Evolutionary conservation across 2,329 filamentous ascomycete genomes (phyloP).

Genomic region (Cordyceps cicadae): DNA sequence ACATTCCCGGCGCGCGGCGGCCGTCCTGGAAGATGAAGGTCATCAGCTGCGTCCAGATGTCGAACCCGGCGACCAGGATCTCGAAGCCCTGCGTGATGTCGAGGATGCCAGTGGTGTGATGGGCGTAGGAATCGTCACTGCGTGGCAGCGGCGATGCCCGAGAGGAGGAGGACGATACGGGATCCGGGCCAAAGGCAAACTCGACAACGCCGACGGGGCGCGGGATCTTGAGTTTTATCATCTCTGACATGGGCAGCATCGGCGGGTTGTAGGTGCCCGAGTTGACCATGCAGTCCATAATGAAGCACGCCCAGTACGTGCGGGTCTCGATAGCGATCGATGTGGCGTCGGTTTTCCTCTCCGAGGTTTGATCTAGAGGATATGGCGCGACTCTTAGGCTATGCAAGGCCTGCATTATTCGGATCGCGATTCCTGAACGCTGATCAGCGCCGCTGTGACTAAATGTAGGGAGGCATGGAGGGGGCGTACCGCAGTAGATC

Average conservation of each 20-base stretch:
- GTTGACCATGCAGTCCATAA: slow-evolving; percentile 36
- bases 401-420: slow-evolving; percentile 30
- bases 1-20: slow-evolving; percentile 31
- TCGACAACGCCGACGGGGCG: slow-evolving; percentile 27
- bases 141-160: slow-evolving; percentile 13
- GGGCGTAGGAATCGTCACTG: slow-evolving; percentile 4
- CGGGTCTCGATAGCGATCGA: slow-evolving; percentile 27
- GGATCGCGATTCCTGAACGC: slow-evolving; percentile 26
- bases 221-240: slow-evolving; percentile 25
- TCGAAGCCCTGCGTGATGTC: slow-evolving; percentile 24
- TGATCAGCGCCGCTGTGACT: neutral
- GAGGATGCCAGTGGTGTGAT: slow-evolving; percentile 14
- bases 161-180: slow-evolving; percentile 9
- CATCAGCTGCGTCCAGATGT: slow-evolving; percentile 35
- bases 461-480: neutral
- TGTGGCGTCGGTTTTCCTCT: slow-evolving; percentile 16
- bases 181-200: slow-evolving; percentile 30
- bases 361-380: slow-evolving; percentile 19
- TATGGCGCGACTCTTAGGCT: slow-evolving; percentile 21
- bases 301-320: slow-evolving; percentile 38
- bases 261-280: slow-evolving; percentile 32
- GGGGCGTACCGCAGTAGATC: slow-evolving; percentile 28
- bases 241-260: slow-evolving; percentile 27
- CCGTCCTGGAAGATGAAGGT: slow-evolving; percentile 35
- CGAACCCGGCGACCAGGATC: slow-evolving; percentile 33